Evolutionary conservation across 2,329 filamentous ascomycete genomes (phyloP).

Genomic region (Sclerotinia borealis): DNA sequence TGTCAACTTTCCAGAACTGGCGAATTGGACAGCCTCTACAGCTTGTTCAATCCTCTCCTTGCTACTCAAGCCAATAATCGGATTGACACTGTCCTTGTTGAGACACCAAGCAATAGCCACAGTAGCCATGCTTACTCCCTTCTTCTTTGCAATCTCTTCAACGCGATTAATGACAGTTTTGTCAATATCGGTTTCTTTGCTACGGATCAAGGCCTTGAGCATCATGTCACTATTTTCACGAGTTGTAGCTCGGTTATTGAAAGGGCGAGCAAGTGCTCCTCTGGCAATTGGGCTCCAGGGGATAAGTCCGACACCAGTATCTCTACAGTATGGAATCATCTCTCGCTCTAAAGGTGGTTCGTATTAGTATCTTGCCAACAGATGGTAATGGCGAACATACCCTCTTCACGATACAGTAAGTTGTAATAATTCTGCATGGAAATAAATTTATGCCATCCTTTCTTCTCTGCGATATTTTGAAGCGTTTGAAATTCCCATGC

Average conservation of each 20-base stretch:
- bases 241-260: slow-evolving; percentile 17
- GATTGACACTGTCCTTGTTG: slow-evolving; percentile 41
- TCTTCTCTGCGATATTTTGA: slow-evolving; percentile 50
- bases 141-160: slow-evolving; percentile 51
- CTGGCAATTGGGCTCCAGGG: slow-evolving; percentile 37
- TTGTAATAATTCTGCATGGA: slow-evolving; percentile 57
- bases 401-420: slow-evolving; percentile 54
- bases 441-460: slow-evolving; percentile 55
- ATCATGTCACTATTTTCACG: slow-evolving; percentile 23
- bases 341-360: slow-evolving; percentile 32
- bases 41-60: slow-evolving; percentile 50
- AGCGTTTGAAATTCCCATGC: slow-evolving; percentile 47
- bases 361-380: background rate
- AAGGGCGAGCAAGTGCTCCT: slow-evolving; percentile 32
- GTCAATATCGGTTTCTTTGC: slow-evolving; percentile 28
- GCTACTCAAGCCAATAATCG: slow-evolving; percentile 49
- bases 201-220: slow-evolving; percentile 18
- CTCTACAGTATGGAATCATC: slow-evolving; percentile 34
- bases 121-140: slow-evolving; percentile 51
- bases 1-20: slow-evolving; percentile 40
- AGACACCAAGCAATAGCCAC: slow-evolving; percentile 53
- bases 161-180: slow-evolving; percentile 37
- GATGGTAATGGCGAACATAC: slow-evolving; percentile 22
- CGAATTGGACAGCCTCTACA: slow-evolving; percentile 37
- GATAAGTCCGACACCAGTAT: slow-evolving; percentile 34